Conservation (phyloP, 352 stramenopile species). For the Pythium sukuiense region DNA sequence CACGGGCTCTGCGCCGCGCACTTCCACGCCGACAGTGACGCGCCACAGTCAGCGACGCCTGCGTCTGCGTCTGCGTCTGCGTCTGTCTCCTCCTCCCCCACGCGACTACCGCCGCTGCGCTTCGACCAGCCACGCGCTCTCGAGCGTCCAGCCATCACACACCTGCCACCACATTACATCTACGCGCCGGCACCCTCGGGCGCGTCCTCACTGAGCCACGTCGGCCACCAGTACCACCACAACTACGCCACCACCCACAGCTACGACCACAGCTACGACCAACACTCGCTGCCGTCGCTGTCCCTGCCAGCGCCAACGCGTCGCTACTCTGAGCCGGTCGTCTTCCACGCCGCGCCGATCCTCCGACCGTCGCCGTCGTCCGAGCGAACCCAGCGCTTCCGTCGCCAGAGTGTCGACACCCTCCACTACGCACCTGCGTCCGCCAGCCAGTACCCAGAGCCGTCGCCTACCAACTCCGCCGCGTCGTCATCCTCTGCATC, state of each 20-base stretch:
- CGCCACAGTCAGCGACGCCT: background rate
- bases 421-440: conserved; percentile 6
- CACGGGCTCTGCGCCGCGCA: conserved; percentile 67
- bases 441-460: background rate
- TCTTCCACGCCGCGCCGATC: background rate
- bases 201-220: conserved; percentile 7
- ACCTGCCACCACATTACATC: conserved; percentile 2
- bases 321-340: conserved; percentile 26
- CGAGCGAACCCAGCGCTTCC: conserved; percentile 13
- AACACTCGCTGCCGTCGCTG: conserved; percentile 14
- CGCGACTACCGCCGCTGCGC: conserved; percentile 24
- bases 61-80: background rate
- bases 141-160: conserved; percentile 15
- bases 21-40: conserved; percentile 34
- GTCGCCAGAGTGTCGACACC: conserved; percentile 18
- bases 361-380: background rate
- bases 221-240: conserved; percentile 12
- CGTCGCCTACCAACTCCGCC: conserved; percentile 27
- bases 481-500: conserved; percentile 28
- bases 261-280: conserved; percentile 10
- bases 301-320: conserved; percentile 7
- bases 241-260: conserved; percentile 4
- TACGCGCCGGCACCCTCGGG: background rate
- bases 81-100: background rate
- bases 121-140: conserved; percentile 19